phyloP scores from a whole-genome alignment of 345 rosid species.

The Cardamine resedifolia region DNA sequence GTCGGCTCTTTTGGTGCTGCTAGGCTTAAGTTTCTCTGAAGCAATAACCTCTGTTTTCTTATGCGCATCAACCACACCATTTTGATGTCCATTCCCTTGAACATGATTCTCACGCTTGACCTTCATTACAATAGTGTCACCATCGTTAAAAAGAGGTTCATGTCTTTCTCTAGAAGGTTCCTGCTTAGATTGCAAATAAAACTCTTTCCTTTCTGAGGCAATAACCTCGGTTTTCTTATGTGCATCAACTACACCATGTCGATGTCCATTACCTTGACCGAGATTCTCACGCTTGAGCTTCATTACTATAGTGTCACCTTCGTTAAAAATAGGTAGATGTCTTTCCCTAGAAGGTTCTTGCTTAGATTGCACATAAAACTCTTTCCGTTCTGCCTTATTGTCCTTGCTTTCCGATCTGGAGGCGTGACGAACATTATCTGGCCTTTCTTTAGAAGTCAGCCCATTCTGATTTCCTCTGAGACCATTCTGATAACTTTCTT shows the following conservation, averaged over 20 bases:
- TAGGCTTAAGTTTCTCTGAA: conserved; percentile 44
- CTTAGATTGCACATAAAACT: conserved; percentile 6
- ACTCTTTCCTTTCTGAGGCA: conserved; percentile 39
- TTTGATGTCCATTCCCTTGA: conserved; percentile 43
- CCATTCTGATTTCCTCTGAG: conserved; percentile 29
- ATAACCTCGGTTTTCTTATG: conserved; percentile 41
- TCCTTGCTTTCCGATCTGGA: conserved; percentile 19
- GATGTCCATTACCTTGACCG: conserved; percentile 43
- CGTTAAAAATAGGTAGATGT: conserved; percentile 27
- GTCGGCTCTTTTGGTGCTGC: conserved; percentile 46
- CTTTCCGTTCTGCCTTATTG: conserved; percentile 23
- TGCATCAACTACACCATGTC: conserved; percentile 38
- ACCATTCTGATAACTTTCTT: conserved; percentile 23
- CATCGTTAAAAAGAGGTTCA: conserved; percentile 33
- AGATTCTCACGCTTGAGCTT: conserved; percentile 35
- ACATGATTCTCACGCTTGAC: conserved; percentile 37
- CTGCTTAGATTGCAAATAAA: conserved; percentile 36
- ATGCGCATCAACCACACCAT: conserved; percentile 38
- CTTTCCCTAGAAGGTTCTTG: conserved; percentile 34
- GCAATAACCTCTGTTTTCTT: conserved; percentile 43
- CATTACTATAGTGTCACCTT: conserved; percentile 26
- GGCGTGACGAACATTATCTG: conserved; percentile 11
- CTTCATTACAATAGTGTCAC: conserved; percentile 39
- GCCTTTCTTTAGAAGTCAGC: conserved; percentile 19
- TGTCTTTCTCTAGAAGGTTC: conserved; percentile 38